phyloP scores from a whole-genome alignment of 192 early-diverging fungal genomes.

The Coemansia sp. region DNA sequence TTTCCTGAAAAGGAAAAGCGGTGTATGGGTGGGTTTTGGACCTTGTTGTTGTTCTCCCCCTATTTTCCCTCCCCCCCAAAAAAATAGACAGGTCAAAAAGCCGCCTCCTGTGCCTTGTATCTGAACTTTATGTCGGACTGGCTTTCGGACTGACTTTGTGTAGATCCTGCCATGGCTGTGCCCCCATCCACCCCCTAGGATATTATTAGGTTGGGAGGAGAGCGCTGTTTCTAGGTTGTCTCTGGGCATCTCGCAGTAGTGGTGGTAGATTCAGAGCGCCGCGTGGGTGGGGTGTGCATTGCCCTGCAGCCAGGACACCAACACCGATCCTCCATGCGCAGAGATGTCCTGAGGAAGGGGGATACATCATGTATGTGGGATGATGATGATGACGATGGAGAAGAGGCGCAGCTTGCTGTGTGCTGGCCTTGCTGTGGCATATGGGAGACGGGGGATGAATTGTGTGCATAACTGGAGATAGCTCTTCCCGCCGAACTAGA shows the following conservation, averaged over 20 bases:
- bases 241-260: not conserved
- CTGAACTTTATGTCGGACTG: slow-evolving; percentile 6
- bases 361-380: too few relatives aligned
- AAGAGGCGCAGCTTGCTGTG: not conserved
- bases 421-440: too few relatives aligned
- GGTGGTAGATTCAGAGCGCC: not conserved
- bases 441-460: not conserved
- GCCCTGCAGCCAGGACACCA: too few relatives aligned
- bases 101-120: too few relatives aligned
- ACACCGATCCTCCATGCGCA: too few relatives aligned
- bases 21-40: not conserved
- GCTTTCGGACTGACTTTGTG: slow-evolving; percentile 1
- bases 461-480: not conserved
- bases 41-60: not conserved
- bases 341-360: too few relatives aligned
- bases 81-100: slow-evolving; percentile 9
- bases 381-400: not conserved
- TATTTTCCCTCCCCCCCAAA: slow-evolving; percentile 1
- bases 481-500: not conserved
- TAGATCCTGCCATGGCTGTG: slow-evolving; percentile 7
- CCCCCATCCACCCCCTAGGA: not conserved
- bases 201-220: not conserved
- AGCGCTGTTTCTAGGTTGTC: not conserved
- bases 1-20: slow-evolving; percentile 8
- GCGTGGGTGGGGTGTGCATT: too few relatives aligned